Percentiles rank a stretch among this genome's conserved stretches.
phyloP scores from a whole-genome alignment of 1,284 basidiomycete genomes.

The Heterobasidion irregulare region DNA sequence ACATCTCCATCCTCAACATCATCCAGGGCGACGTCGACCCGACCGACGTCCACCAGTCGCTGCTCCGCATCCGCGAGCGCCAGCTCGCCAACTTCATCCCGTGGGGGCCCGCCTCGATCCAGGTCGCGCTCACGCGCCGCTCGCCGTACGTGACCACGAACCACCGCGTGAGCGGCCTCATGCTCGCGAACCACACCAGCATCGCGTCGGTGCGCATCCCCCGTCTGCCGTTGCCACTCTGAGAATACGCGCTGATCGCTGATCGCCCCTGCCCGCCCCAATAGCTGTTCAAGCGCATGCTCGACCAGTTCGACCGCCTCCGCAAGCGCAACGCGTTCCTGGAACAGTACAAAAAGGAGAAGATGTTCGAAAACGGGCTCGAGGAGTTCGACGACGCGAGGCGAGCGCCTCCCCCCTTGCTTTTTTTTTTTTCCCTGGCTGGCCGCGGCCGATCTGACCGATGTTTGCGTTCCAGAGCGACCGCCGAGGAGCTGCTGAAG shows the following conservation, averaged over 20 bases:
- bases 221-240: neutral
- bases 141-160: slow-evolving; percentile 86
- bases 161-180: slow-evolving; percentile 93
- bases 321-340: slow-evolving; percentile 90
- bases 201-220: slow-evolving; percentile 75
- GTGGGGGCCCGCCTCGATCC: slow-evolving; percentile 98
- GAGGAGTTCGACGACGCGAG: slow-evolving; percentile 94
- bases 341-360: slow-evolving; percentile 97
- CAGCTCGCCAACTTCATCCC: slow-evolving; percentile 98
- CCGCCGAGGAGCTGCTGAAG: slow-evolving; percentile 79
- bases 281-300: slow-evolving; percentile 91
- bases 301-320: slow-evolving; percentile 91
- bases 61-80: slow-evolving; percentile 92
- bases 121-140: slow-evolving; percentile 90
- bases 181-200: slow-evolving; percentile 98
- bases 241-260: neutral
- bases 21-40: slow-evolving; percentile 99
- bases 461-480: slow-evolving; percentile 44
- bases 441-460: neutral
- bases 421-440: neutral
- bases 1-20: slow-evolving; percentile 97
- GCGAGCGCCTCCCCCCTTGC: slow-evolving; percentile 27
- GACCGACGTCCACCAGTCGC: slow-evolving; percentile 96
- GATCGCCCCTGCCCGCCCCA: neutral
- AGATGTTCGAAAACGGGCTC: slow-evolving; percentile 84